Evolutionary conservation across 768 basidiomycete species (phyloP).

Genomic region (Sarcodon aspratus): DNA sequence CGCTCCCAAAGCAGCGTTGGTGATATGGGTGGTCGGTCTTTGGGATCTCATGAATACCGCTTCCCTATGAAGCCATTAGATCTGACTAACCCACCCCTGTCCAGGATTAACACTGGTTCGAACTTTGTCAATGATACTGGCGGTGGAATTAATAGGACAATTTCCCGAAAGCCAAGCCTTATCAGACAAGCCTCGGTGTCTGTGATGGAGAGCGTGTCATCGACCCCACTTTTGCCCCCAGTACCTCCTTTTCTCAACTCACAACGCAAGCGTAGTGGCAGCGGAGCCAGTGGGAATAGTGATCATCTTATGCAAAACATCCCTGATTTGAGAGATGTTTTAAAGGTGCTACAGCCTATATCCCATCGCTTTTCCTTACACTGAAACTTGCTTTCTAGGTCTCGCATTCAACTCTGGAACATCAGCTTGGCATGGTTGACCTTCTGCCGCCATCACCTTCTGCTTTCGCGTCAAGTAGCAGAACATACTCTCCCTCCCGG

Average conservation of each 20-base stretch:
- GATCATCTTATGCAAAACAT: constrained; percentile 23
- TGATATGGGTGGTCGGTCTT: constrained; percentile 7
- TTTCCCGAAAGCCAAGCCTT: constrained; percentile 26
- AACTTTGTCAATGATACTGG: no score
- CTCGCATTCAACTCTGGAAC: constrained; percentile 56
- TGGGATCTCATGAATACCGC: no score
- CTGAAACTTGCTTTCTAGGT: constrained; percentile 27
- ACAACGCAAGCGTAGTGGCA: constrained; percentile 35
- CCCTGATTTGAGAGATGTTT: constrained; percentile 60
- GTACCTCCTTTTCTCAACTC: constrained; percentile 28
- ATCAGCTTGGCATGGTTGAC: constrained; percentile 57
- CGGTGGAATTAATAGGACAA: no score
- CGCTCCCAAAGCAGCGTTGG: constrained; percentile 32
- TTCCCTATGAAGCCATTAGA: no score
- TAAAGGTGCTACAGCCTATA: constrained; percentile 37
- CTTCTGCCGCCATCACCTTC: constrained; percentile 68
- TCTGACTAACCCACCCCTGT: no score
- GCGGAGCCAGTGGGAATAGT: constrained; percentile 29
- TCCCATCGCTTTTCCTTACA: neutral
- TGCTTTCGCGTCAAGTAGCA: constrained; percentile 22
- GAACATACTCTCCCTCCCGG: constrained; percentile 27
- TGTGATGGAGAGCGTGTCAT: constrained; percentile 35
- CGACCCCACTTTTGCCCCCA: constrained; percentile 26
- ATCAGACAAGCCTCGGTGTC: constrained; percentile 41
- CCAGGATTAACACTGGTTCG: no score